A percentile compares a stretch with the other conserved stretches of the same genome.
phyloP scores from a whole-genome alignment of 495 filamentous ascomycete genomes.

The Haplographium delicatum region DNA sequence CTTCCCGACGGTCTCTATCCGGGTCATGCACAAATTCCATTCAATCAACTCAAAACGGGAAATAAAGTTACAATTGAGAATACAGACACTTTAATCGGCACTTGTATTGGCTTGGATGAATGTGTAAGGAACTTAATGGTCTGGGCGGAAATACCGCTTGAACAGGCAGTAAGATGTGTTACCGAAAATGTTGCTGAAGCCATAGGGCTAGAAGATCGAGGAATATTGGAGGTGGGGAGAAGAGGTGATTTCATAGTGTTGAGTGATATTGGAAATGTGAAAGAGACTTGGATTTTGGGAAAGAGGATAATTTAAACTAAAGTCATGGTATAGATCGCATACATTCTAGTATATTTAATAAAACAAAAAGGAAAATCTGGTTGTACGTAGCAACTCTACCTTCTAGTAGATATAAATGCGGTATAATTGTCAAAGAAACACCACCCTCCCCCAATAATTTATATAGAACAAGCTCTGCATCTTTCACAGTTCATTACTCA shows the following conservation, averaged over 20 bases:
- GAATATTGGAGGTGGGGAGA: constrained; percentile 36
- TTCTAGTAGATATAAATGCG: too few species aligned
- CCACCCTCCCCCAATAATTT: too few species aligned
- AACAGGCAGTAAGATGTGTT: constrained; percentile 40
- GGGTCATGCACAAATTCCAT: constrained; percentile 40
- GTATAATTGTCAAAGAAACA: too few species aligned
- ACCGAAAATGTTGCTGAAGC: constrained; percentile 44
- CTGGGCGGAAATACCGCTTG: constrained; percentile 38
- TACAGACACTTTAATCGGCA: constrained; percentile 41
- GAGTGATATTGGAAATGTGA: constrained; percentile 35
- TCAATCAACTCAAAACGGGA: constrained; percentile 33
- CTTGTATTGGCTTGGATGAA: constrained; percentile 36
- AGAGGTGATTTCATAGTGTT: constrained; percentile 43
- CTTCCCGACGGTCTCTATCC: constrained; percentile 53
- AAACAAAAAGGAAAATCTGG: too few species aligned
- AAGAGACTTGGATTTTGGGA: constrained; percentile 44
- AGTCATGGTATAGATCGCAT: neutral
- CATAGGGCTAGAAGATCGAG: constrained; percentile 36
- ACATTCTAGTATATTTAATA: too few species aligned
- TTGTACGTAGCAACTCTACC: too few species aligned
- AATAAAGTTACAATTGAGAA: constrained; percentile 37
- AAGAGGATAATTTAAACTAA: constrained; percentile 14
- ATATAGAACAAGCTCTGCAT: too few species aligned
- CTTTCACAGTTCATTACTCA: too few species aligned
- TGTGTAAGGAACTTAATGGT: constrained; percentile 39